phyloP scores from a whole-genome alignment of 176 grass and related monocot genomes.

The Juncus inflexus region DNA sequence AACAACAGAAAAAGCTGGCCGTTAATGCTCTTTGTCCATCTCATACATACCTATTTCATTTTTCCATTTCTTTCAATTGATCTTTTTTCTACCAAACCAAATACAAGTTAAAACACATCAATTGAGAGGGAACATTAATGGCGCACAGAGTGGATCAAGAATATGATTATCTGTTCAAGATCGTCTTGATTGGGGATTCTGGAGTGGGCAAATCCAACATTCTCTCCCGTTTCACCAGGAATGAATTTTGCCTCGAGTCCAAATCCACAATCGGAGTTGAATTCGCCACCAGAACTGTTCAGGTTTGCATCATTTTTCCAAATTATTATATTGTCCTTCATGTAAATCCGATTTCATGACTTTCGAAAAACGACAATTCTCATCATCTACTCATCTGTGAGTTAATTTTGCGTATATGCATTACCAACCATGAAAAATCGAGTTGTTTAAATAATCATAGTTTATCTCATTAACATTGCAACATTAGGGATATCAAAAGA shows the following conservation, averaged over 20 bases:
- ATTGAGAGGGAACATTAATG: slow-evolving; percentile 12
- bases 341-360: background rate
- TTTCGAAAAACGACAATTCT: too few species aligned
- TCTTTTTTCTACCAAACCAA: background rate
- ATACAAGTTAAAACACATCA: background rate
- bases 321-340: background rate
- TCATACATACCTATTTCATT: slow-evolving; percentile 2
- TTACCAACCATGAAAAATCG: too few species aligned
- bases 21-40: slow-evolving; percentile 6
- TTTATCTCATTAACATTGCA: too few species aligned
- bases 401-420: too few species aligned
- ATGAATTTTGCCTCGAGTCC: slow-evolving; percentile 31
- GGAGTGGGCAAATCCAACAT: slow-evolving; percentile 25
- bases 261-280: slow-evolving; percentile 34
- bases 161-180: slow-evolving; percentile 36
- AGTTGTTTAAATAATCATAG: too few species aligned
- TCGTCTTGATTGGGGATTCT: slow-evolving; percentile 29
- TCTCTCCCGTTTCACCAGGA: slow-evolving; percentile 29
- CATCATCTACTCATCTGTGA: too few species aligned
- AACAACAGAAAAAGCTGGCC: slow-evolving; percentile 23
- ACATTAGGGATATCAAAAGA: too few species aligned
- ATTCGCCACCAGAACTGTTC: slow-evolving; percentile 27
- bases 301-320: slow-evolving; percentile 2
- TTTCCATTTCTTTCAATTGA: slow-evolving; percentile 23
- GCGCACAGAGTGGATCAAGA: slow-evolving; percentile 23